Base-by-base conservation (phyloP, 768 basidiomycete species). In the Termitomyces sp. region DNA sequence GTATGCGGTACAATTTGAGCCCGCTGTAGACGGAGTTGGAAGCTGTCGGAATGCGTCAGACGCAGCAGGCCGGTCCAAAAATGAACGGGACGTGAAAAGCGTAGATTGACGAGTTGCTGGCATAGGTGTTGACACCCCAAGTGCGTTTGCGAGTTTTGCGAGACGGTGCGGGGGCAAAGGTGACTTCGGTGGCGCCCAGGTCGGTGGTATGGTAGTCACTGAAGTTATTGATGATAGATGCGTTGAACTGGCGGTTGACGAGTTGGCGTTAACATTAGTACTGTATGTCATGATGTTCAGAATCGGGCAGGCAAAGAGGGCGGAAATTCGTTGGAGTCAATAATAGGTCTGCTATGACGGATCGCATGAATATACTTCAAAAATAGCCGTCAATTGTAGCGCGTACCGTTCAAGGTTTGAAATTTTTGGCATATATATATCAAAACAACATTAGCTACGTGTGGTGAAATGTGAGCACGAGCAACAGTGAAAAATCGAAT, bases 101-200 rank as follows among this genome's bases (percentile, higher is more conserved):
- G 67, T 58, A 21, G 67, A 54, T 57, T 64, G 63, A 52, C 72
- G 71, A 50, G 76, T 72, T 28, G 78, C 76, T 5, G 90, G 90
- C 51, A 88, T 67, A 0, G 91, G 91, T 0, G 84, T 85, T 3
- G 88, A 77, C 37, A 94, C 84, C 45, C 91, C 91, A 43, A 94
- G 83, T 3, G 91, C 91, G 66, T 93, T 93, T 16, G 90, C 91
- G 23, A 94, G 76, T 62, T 87, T 89, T 35, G 89, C 91, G 10
- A 93, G 82, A 12, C 88, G 79, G 62, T 88, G 80, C 5, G 91
- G 90, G 3, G 89, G 70, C 8, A 93, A 73, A 3, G 91, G 91
- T 23, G 86, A 69, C 64, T 82, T 86, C 56, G 88, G 89, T 6
- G 81, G 82, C 3, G 73, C 74, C 88, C 88, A 88, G 68, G 75